Base-by-base conservation (phyloP, 2,329 filamentous ascomycete genomes). In the Pestalotiopsis sp. region DNA sequence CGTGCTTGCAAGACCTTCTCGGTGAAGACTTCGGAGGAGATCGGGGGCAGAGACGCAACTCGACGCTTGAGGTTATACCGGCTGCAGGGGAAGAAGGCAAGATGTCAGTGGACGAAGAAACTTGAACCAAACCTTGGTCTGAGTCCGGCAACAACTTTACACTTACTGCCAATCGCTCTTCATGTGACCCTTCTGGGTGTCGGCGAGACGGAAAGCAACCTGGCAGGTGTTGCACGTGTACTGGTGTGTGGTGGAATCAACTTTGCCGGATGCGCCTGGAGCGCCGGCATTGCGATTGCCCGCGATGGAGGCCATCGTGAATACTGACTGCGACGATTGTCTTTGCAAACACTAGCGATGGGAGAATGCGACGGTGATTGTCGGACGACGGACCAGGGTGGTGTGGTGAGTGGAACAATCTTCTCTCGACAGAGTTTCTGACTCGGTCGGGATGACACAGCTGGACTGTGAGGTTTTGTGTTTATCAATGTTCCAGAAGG, bases 161-260 rank as follows among this genome's bases (percentile, higher is more conserved):
- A 90, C 93, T 83, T 86, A 96, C 92, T 99, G 95, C 96, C 96
- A 99, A 83, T 99, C 96, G 74, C 92, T 96, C 80, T 96, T 94
- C 96, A 99, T 99, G 79, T 99, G 96, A 48, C 89, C 91, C 78
- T 96, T 91, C 82, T 99, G 96, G 67, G 97, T 86, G 78, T 98
- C 95, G 79, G 93, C 94, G 77, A 93, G 94, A 72, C 95, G 91
- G 82, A 98, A 99, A 65, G 95, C 96, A 74, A 99, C 94, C 79
- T 97, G 94, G 78, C 96, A 99, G 68, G 94, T 96, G 81, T 98
- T 99, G 89, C 96, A 99, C 67, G 95, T 98, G 82, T 95, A 99
- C 1, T 96, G 95, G 78, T 98, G 94, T 30, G 91, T 86, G 20
- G 58, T 35, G 9, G 58, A 20, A 57, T 81, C 75, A 65, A 74